phyloP scores from a whole-genome alignment of 1,284 basidiomycete species.

The Leccinum fallax region DNA sequence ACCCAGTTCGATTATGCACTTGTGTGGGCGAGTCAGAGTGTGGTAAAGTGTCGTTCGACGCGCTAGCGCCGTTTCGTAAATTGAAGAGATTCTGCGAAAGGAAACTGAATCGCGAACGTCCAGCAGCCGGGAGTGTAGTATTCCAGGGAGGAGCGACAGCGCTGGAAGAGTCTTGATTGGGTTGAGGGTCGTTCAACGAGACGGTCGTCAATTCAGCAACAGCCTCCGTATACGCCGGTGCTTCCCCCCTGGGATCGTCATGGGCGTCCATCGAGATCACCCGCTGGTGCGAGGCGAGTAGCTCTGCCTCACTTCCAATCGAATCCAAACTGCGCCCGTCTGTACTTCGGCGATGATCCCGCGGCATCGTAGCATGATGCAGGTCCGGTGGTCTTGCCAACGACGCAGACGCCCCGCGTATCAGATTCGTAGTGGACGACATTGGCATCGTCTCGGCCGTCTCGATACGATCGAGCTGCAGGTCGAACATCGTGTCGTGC shows the following conservation, averaged over 20 bases:
- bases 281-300: constrained; percentile 30
- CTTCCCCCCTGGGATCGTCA: constrained; percentile 52
- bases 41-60: not conserved
- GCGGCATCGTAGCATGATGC: constrained; percentile 5
- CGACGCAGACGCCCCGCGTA: constrained; percentile 12
- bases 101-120: constrained; percentile 31
- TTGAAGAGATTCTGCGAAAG: constrained; percentile 26
- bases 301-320: constrained; percentile 24
- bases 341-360: constrained; percentile 10
- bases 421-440: constrained; percentile 26
- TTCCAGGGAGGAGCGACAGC: not conserved
- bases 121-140: not conserved
- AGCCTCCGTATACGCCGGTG: constrained; percentile 67
- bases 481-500: constrained; percentile 13
- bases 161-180: not conserved
- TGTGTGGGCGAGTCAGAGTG: constrained; percentile 15
- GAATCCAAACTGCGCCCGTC: constrained; percentile 26
- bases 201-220: constrained; percentile 31
- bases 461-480: constrained; percentile 25
- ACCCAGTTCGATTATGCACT: constrained; percentile 17
- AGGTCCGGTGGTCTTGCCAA: constrained; percentile 22
- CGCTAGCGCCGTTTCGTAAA: constrained; percentile 1
- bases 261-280: constrained; percentile 22
- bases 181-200: constrained; percentile 15
- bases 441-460: constrained; percentile 29